Conservation (phyloP, 768 basidiomycete genomes). For the Lentinula lateritia region DNA sequence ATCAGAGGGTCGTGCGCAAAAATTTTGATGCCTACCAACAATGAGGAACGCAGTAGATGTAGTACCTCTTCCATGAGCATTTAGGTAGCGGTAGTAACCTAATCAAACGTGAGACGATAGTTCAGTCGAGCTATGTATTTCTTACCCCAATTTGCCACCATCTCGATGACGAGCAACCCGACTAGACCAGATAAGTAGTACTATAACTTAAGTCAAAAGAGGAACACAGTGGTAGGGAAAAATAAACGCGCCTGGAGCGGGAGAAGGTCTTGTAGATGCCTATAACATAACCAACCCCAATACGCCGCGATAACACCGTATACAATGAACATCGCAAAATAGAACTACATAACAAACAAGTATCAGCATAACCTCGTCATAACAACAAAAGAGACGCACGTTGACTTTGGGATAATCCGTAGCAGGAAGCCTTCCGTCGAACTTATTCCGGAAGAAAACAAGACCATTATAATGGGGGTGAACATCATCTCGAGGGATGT, state of each 20-base stretch:
- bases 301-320: constrained; percentile 61
- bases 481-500: constrained; percentile 27
- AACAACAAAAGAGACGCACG: constrained; percentile 38
- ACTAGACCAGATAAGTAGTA: constrained; percentile 90
- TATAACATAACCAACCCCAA: constrained; percentile 85
- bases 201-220: constrained; percentile 28
- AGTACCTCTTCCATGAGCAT: constrained; percentile 71
- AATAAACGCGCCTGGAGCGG: constrained; percentile 70
- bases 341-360: constrained; percentile 53
- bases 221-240: background rate
- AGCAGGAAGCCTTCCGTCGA: constrained; percentile 84
- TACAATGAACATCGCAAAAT: constrained; percentile 76
- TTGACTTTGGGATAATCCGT: constrained; percentile 97
- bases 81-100: constrained; percentile 95
- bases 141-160: constrained; percentile 87
- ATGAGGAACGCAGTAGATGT: constrained; percentile 88
- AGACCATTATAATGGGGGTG: constrained; percentile 78
- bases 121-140: constrained; percentile 5
- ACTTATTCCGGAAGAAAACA: constrained; percentile 84
- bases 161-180: constrained; percentile 85
- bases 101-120: constrained; percentile 8
- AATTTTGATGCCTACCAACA: constrained; percentile 52
- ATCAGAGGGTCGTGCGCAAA: background rate
- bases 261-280: constrained; percentile 75
- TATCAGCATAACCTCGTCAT: background rate